These are phyloP conservation scores for Agrostemma githago DNA, from an alignment of 148 eudicot genomes.

Conservation along the genomic window DNA sequence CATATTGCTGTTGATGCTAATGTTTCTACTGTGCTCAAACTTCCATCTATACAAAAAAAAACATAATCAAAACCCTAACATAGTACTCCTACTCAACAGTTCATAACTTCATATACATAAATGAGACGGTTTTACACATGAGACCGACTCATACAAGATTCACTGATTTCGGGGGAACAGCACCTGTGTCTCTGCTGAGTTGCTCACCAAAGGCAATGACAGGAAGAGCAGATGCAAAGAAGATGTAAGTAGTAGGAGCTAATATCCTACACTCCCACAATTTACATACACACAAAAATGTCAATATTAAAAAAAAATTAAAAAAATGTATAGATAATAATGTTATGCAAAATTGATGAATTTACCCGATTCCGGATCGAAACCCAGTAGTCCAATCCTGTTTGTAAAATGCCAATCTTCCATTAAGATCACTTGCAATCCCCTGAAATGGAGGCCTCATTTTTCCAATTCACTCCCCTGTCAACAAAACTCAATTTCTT, in stretches of 20 bases:
- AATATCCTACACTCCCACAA: slow-evolving; percentile 36
- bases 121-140: background rate
- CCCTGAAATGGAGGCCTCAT: slow-evolving; percentile 44
- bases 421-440: slow-evolving; percentile 41
- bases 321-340: background rate
- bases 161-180: background rate
- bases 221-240: slow-evolving; percentile 68
- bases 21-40: slow-evolving; percentile 64
- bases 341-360: background rate
- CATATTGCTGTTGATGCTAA: slow-evolving; percentile 73
- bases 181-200: slow-evolving; percentile 57
- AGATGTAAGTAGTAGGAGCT: slow-evolving; percentile 60
- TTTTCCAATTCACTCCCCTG: slow-evolving; percentile 23
- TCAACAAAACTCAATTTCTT: background rate
- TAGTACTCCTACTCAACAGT: background rate
- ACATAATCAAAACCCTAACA: background rate
- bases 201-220: slow-evolving; percentile 65
- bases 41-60: slow-evolving; percentile 40
- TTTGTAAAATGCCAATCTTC: slow-evolving; percentile 55
- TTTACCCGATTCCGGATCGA: slow-evolving; percentile 52
- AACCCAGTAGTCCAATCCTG: slow-evolving; percentile 58
- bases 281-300: background rate
- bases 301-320: background rate
- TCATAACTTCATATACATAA: background rate
- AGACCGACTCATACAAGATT: background rate